Percentiles rank a stretch among this genome's conserved stretches.
Evolutionary conservation across 352 stramenopile genomes (phyloP).

Genomic region (Phytophthora brassicae): DNA sequence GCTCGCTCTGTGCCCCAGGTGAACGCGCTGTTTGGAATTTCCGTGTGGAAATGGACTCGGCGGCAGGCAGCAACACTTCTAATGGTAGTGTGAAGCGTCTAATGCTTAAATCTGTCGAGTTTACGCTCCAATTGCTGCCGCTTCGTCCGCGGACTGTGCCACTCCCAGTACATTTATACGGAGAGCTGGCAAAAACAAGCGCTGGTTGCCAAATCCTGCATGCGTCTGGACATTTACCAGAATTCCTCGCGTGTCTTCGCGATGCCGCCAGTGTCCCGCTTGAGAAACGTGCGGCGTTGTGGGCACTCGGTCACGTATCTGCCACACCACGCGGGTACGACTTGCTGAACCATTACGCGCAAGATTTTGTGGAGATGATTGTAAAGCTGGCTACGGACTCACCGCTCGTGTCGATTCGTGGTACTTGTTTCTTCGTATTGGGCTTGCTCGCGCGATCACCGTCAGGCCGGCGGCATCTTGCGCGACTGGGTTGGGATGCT

Average conservation of each 20-base stretch:
- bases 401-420: slow-evolving; percentile 79
- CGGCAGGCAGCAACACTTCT: slow-evolving; percentile 42
- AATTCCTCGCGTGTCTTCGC: slow-evolving; percentile 81
- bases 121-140: slow-evolving; percentile 83
- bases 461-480: slow-evolving; percentile 59
- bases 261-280: slow-evolving; percentile 82
- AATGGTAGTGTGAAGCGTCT: slow-evolving; percentile 68
- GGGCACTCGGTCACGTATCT: slow-evolving; percentile 82
- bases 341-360: slow-evolving; percentile 76
- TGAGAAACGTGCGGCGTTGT: slow-evolving; percentile 84
- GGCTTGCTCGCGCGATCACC: slow-evolving; percentile 73
- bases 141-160: slow-evolving; percentile 77
- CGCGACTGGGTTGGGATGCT: slow-evolving; percentile 78
- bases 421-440: slow-evolving; percentile 87
- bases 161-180: slow-evolving; percentile 83
- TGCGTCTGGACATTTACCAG: slow-evolving; percentile 74
- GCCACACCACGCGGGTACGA: slow-evolving; percentile 80
- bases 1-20: slow-evolving; percentile 74
- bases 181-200: slow-evolving; percentile 84
- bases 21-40: slow-evolving; percentile 90
- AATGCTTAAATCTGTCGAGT: slow-evolving; percentile 89
- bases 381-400: slow-evolving; percentile 86
- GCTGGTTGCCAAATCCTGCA: slow-evolving; percentile 82
- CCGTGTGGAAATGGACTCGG: slow-evolving; percentile 82
- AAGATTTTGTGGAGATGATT: slow-evolving; percentile 84